Percentiles rank a stretch among this genome's conserved stretches.
Conservation (phyloP, 225 moss, liverwort and hornwort genomes). For the Asterella californica region DNA sequence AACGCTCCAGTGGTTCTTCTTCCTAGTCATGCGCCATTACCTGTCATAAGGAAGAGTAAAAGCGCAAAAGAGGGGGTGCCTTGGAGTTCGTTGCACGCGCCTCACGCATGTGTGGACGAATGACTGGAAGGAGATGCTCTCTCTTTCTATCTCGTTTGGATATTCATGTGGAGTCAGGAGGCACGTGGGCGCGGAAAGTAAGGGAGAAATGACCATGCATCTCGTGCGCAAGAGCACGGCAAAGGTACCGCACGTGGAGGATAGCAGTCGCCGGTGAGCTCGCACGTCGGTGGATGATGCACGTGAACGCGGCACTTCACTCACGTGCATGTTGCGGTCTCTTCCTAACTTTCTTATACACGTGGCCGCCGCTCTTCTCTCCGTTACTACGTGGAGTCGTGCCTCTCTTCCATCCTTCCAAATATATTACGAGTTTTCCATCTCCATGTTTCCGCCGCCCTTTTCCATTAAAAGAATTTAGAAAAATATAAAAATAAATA, state of each 20-base stretch:
- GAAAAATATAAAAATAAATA: too few species aligned
- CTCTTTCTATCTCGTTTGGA: constrained; percentile 10
- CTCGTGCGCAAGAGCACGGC: constrained; percentile 11
- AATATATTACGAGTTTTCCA: too few species aligned
- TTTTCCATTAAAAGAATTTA: too few species aligned
- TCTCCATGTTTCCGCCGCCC: too few species aligned
- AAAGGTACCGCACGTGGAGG: not conserved
- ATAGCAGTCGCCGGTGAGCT: too few species aligned
- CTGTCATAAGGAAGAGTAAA: not conserved
- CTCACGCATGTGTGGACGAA: not conserved
- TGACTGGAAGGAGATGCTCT: not conserved
- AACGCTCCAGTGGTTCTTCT: constrained; percentile 9
- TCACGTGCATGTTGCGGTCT: not conserved
- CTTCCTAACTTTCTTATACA: not conserved
- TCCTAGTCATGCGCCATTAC: constrained; percentile 12
- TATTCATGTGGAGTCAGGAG: constrained; percentile 10
- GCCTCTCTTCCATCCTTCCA: too few species aligned
- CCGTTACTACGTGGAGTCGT: too few species aligned
- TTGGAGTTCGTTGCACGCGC: not conserved
- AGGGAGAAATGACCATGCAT: not conserved
- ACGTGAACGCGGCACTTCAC: constrained; percentile 10
- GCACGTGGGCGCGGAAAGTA: constrained; percentile 19
- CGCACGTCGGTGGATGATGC: constrained; percentile 9
- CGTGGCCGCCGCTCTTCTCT: too few species aligned
- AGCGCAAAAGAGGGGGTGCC: not conserved